A percentile compares a stretch with the other conserved stretches of the same genome.
Conservation (phyloP, 2,329 filamentous ascomycete species). For the Trichoderma harzianum region DNA sequence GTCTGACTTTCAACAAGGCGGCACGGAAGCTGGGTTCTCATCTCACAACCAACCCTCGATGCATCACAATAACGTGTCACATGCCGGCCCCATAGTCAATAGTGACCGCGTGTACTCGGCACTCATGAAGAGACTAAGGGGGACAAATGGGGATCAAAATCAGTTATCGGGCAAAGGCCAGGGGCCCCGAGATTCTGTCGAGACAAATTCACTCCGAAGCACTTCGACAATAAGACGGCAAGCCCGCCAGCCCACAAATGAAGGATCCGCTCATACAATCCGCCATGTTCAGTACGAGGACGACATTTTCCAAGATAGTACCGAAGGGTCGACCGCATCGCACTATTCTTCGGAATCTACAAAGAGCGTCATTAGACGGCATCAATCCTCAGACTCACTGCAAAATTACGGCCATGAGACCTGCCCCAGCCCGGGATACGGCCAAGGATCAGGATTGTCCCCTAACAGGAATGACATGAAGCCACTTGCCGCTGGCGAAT, state of each 20-base stretch:
- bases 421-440: conserved; percentile 19
- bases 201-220: not conserved
- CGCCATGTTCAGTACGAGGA: conserved; percentile 34
- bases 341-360: not conserved
- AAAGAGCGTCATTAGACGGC: not conserved
- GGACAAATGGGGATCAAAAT: conserved; percentile 31
- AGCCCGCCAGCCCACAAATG: not conserved
- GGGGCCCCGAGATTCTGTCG: not conserved
- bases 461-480: conserved; percentile 14
- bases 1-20: conserved; percentile 64
- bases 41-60: not conserved
- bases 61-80: not conserved
- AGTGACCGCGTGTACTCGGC: conserved; percentile 62
- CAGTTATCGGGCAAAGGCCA: not conserved
- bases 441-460: conserved; percentile 16
- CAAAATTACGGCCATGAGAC: conserved; percentile 6
- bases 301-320: conserved; percentile 30
- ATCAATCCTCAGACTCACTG: not conserved
- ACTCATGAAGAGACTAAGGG: conserved; percentile 54
- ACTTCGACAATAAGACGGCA: not conserved
- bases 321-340: not conserved
- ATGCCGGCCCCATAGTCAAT: conserved; percentile 39
- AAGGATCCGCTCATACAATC: conserved; percentile 29
- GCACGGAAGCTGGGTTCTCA: conserved; percentile 36
- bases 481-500: conserved; percentile 19